Base-by-base conservation (phyloP, 2,329 filamentous ascomycete species). In the Pseudocercospora crystallina region DNA sequence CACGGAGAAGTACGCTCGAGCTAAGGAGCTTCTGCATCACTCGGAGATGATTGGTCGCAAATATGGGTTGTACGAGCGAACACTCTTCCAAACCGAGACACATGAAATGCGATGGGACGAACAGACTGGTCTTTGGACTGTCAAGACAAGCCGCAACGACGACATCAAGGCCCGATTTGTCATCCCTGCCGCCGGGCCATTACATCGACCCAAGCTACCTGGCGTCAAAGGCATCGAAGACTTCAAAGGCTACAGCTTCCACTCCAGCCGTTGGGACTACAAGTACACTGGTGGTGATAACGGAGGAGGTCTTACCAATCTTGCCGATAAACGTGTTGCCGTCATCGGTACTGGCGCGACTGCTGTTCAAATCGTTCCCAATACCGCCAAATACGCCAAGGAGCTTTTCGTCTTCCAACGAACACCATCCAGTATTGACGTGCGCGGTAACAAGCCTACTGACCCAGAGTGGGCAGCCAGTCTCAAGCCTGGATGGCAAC, bases 401-500 rank as follows among this genome's bases (percentile, higher is more conserved):
- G 59, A 67, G 29, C 49, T 75, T 8, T 63, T 63, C 40, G 70
- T 76, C 2, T 71, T 75, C 51, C 74, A 76, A 51, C 69, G 74
- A 0, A 76, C 73, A 2, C 68, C 68, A 10, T 66, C 70, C 0
- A 67, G 68, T 2, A 56, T 62, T 35, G 66, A 74, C 32, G 45
- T 54, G 1, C 56, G 57, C 15, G 57, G 63, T 2, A 52, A 63
- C 2, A 77, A 72, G 0, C 72, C 79, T 20, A 66, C 65, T 0
- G 69, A 71, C 15, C 46, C 80, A 70, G 67, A 51, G 20, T 65
- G 61, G 57, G 58, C 56, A 62, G 54, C 59, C 3, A 62, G 72
- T 3, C 56, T 59, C 1, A 54, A 65, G 11, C 61, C 63, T 2
- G 78, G 79, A 5, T 84, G 80, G 81, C 76, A 80, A 55, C 58